A percentile compares a stretch with the other conserved stretches of the same genome.
Conservation (phyloP, 2,329 filamentous ascomycete species). For the Diaporthe sp. region DNA sequence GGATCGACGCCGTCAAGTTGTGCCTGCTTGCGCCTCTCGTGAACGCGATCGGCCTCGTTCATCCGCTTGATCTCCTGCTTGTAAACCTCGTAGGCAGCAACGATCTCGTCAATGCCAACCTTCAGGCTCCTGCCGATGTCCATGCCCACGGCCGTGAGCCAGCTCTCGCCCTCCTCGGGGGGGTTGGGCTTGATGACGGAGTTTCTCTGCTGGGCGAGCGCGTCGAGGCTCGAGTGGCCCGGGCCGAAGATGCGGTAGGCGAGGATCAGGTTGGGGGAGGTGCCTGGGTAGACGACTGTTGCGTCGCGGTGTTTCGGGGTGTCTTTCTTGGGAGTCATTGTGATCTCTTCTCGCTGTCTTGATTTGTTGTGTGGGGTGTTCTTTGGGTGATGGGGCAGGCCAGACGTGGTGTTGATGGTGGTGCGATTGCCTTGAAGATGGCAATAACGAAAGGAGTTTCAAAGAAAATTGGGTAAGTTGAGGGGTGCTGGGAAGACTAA, state of each 20-base stretch:
- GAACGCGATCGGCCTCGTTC: neutral
- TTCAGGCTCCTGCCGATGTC: neutral
- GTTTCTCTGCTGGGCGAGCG: neutral
- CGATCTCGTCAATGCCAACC: neutral
- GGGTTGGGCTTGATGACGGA: neutral
- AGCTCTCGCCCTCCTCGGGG: neutral
- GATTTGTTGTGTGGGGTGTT: neutral
- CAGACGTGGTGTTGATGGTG: neutral
- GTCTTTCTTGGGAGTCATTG: neutral
- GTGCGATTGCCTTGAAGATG: neutral
- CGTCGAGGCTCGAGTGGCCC: neutral
- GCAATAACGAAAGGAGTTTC: neutral
- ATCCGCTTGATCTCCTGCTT: slow-evolving; percentile 25
- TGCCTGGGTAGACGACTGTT: neutral
- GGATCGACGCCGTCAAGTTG: neutral
- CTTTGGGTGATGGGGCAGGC: neutral
- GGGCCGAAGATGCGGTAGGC: slow-evolving; percentile 33
- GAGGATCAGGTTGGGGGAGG: slow-evolving; percentile 6
- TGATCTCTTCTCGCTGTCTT: neutral
- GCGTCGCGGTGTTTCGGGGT: neutral
- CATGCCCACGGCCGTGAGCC: neutral
- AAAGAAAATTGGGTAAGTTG: neutral
- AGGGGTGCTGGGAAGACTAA: neutral
- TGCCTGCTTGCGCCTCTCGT: neutral
- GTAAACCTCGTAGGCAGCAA: neutral